Conservation (phyloP, 257 asterid species). For the Leptodermis oblonga region DNA sequence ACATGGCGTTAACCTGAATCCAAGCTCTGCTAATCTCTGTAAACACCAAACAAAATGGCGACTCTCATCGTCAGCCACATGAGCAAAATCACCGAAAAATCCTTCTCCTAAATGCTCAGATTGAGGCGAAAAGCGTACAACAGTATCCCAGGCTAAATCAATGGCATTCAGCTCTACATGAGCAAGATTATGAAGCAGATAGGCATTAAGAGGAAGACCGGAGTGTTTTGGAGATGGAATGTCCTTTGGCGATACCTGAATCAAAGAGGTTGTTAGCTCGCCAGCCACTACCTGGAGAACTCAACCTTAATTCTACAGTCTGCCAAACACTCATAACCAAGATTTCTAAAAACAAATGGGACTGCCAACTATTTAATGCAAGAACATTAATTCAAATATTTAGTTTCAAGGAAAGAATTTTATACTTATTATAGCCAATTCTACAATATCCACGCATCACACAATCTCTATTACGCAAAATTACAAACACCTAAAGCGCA, state of each 20-base stretch:
- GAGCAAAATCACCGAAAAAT: slow-evolving; percentile 92
- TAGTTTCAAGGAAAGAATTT: background rate
- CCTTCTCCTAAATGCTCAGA: slow-evolving; percentile 72
- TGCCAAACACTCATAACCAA: background rate
- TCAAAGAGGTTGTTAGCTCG: background rate
- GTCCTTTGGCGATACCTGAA: slow-evolving; percentile 84
- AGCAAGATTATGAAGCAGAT: slow-evolving; percentile 94
- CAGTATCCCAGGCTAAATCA: slow-evolving; percentile 99
- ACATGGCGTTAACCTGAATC: slow-evolving; percentile 47
- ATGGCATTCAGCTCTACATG: slow-evolving; percentile 95
- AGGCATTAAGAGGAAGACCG: slow-evolving; percentile 79
- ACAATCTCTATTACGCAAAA: background rate
- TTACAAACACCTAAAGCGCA: background rate
- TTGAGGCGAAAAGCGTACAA: slow-evolving; percentile 81
- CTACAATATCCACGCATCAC: background rate
- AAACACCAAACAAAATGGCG: slow-evolving; percentile 95
- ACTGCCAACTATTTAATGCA: background rate
- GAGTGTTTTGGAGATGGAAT: slow-evolving; percentile 74
- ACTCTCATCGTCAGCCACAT: slow-evolving; percentile 95
- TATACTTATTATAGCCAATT: background rate
- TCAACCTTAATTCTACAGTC: background rate
- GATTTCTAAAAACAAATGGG: background rate
- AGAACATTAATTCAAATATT: background rate
- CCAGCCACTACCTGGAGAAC: background rate
- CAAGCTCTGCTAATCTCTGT: slow-evolving; percentile 86